Evolutionary conservation across 2,329 filamentous ascomycete species (phyloP).

Genomic region (Pestalotiopsis fici): DNA sequence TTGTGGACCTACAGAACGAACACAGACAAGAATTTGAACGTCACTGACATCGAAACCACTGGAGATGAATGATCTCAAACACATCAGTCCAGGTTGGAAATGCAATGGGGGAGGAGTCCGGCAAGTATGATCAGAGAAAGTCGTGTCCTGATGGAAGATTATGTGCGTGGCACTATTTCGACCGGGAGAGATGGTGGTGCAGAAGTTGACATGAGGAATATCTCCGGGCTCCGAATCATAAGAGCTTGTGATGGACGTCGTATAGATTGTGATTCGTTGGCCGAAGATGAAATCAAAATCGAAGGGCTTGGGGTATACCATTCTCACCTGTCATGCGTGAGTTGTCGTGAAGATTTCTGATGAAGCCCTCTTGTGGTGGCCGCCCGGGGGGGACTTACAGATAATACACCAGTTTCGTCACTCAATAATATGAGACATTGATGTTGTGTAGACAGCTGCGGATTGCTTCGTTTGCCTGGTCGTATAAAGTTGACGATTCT

Average conservation of each 20-base stretch:
- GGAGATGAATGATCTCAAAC: conserved; percentile 53
- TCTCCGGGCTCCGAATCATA: conserved; percentile 31
- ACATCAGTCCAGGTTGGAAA: conserved; percentile 50
- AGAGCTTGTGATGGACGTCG: conserved; percentile 53
- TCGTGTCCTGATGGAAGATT: conserved; percentile 49
- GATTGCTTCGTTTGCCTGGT: conserved; percentile 39
- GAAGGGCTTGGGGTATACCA: conserved; percentile 46
- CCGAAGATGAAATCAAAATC: conserved; percentile 48
- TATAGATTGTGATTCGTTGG: conserved; percentile 57
- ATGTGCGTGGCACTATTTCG: conserved; percentile 54
- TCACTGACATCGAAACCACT: conserved; percentile 53
- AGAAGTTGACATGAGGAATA: conserved; percentile 44
- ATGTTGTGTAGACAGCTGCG: conserved; percentile 43
- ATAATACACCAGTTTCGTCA: conserved; percentile 55
- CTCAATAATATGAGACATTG: conserved; percentile 56
- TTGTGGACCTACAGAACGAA: conserved; percentile 55
- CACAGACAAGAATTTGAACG: conserved; percentile 55
- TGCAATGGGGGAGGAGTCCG: conserved; percentile 47
- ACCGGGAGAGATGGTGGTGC: conserved; percentile 59
- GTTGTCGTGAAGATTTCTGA: neutral
- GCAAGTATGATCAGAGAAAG: conserved; percentile 37
- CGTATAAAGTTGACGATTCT: conserved; percentile 57
- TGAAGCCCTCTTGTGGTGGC: no score
- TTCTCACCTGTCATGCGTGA: conserved; percentile 40
- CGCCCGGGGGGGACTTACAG: conserved; percentile 38